Evolutionary conservation across 352 stramenopile species (phyloP).

Genomic region (Blastocystis sp.): DNA sequence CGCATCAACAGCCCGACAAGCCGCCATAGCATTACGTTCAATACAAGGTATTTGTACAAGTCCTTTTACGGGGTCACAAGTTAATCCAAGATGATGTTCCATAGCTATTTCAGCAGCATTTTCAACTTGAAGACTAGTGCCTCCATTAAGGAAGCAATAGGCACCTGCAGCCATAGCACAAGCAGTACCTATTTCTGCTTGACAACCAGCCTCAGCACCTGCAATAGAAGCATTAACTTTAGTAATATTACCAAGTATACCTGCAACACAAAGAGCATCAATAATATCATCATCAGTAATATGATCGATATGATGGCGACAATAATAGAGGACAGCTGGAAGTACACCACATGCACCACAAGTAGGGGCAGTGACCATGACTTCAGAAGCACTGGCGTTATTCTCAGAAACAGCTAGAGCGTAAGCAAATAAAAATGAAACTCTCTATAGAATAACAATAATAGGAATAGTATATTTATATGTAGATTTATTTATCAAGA

Average conservation of each 20-base stretch:
- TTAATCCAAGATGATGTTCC: conserved; percentile 40
- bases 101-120: conserved; percentile 42
- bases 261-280: conserved; percentile 37
- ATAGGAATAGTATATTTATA: no score
- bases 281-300: conserved; percentile 37
- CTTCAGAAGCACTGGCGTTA: conserved; percentile 37
- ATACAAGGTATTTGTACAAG: conserved; percentile 43
- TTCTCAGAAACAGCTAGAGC: conserved; percentile 41
- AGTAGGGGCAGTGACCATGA: conserved; percentile 40
- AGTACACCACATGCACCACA: conserved; percentile 41
- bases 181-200: conserved; percentile 40
- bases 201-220: conserved; percentile 41
- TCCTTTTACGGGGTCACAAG: conserved; percentile 40
- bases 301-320: conserved; percentile 28
- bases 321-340: conserved; percentile 38
- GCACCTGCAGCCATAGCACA: conserved; percentile 41
- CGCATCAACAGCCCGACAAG: conserved; percentile 38
- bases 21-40: conserved; percentile 43
- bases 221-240: conserved; percentile 42
- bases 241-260: conserved; percentile 38
- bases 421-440: conserved; percentile 40
- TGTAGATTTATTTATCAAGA: no score
- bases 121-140: conserved; percentile 39
- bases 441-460: background rate
- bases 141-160: conserved; percentile 36